Evolutionary conservation across 371 early-diverging fungal species (phyloP), one percentile per base, ranked within the genome.

Genomic region (Rhizopus delemar): DNA sequence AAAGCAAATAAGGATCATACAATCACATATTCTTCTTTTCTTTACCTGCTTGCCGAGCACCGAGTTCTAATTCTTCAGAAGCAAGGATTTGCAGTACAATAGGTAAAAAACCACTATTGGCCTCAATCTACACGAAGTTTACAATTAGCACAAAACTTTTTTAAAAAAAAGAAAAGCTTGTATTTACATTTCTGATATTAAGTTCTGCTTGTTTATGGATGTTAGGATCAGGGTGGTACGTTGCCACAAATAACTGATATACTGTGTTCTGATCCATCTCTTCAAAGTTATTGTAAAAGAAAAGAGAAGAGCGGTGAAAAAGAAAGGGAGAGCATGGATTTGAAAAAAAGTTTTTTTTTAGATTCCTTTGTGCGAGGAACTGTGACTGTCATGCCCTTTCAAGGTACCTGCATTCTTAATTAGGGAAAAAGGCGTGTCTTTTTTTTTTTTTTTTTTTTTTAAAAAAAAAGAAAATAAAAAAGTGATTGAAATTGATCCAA

Each of bases 31-130:
- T 41, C 29, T 31, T 41, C 12, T 39, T 41, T 53, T 39, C 9
- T 51, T 50, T 74, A 90, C 94, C 92, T 64, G 90, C 88, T 81
- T 91, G 88, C 69, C 87, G 84, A 54, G 89, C 87, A 46, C 82
- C 81, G 28, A 78, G 46, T 52, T 88, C 85, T 5, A 83, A 69
- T 13, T 83, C 85, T 53, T 83, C 73, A 11, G 85, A 80, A 32
- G 82, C 85, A 34, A 86, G 73, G 41, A 92, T 85, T 59, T 88
- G 90, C 69, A 92, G 74, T 33, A 87, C 80, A 33, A 81, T 70
- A n/a, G 90, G 78, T 22, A 89, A 70, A 56, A 90, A 89, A 13
- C 89, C 90, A 52, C 74, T 72, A 28, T 78, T 71, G 16, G 66
- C 69, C 59, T 85, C 87, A 55, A 88, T 71, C 81, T 88, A 72